phyloP scores from a whole-genome alignment of 192 early-diverging fungal genomes.

The Oehlia diaphana region DNA sequence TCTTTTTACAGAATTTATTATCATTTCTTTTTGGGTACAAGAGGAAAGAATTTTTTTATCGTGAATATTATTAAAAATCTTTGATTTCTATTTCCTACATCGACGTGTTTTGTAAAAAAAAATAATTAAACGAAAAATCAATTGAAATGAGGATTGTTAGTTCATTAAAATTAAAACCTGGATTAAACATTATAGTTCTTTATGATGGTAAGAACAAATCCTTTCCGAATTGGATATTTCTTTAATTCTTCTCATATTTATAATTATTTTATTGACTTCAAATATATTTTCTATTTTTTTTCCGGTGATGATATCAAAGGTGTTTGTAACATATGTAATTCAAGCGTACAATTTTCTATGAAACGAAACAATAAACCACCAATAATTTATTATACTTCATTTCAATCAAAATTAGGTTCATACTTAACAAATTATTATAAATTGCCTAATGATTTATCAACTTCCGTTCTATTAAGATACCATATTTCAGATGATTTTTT shows the following conservation, averaged over 20 bases:
- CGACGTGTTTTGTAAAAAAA: no score
- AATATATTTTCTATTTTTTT: background rate
- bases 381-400: background rate
- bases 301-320: background rate
- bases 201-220: background rate
- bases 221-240: background rate
- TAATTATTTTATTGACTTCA: no score
- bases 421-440: background rate
- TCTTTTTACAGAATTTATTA: no score
- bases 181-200: background rate
- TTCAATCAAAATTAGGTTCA: background rate
- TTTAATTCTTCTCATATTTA: no score
- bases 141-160: background rate
- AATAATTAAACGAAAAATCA: background rate
- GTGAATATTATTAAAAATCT: no score
- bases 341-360: background rate
- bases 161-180: background rate
- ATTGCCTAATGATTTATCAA: background rate
- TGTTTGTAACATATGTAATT: constrained; percentile 5
- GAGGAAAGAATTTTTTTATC: no score
- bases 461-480: background rate
- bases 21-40: no score
- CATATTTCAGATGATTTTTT: background rate
- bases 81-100: no score
- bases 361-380: background rate